Evolutionary conservation across 257 asterid species (phyloP).

Genomic region (Scutellaria baicalensis): DNA sequence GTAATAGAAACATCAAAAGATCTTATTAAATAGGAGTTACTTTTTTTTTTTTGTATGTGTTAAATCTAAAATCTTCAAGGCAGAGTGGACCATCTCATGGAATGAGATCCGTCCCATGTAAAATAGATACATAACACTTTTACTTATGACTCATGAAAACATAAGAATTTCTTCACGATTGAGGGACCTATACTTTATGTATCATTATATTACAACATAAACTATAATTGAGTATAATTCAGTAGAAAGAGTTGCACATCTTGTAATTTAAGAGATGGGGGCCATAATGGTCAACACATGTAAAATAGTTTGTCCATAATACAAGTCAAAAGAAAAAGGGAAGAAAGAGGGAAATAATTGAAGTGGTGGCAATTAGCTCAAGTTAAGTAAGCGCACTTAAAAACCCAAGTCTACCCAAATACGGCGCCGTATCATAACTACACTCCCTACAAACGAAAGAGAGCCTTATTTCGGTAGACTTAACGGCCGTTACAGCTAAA

Average conservation of each 20-base stretch:
- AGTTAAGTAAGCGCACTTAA: constrained; percentile 14
- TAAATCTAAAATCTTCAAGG: no score
- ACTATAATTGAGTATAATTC: not conserved
- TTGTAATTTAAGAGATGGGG: not conserved
- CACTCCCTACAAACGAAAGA: not conserved
- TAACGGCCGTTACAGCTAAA: constrained; percentile 33
- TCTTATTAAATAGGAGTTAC: no score
- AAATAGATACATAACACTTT: no score
- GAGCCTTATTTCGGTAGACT: constrained; percentile 52
- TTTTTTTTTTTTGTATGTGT: no score
- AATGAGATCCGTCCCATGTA: no score
- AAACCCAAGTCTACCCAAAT: constrained; percentile 52
- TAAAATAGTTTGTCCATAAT: not conserved
- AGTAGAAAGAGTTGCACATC: not conserved
- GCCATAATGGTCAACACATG: not conserved
- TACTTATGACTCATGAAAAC: no score
- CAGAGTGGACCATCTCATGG: no score
- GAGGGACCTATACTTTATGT: no score
- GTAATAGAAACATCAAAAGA: no score
- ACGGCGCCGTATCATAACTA: constrained; percentile 37
- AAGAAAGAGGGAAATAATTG: constrained; percentile 5
- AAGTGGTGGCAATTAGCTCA: constrained; percentile 23
- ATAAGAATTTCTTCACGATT: no score
- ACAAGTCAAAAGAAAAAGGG: not conserved
- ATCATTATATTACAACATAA: not conserved